Base-by-base conservation (phyloP, 2,329 filamentous ascomycete species). In the Botryotinia convoluta region DNA sequence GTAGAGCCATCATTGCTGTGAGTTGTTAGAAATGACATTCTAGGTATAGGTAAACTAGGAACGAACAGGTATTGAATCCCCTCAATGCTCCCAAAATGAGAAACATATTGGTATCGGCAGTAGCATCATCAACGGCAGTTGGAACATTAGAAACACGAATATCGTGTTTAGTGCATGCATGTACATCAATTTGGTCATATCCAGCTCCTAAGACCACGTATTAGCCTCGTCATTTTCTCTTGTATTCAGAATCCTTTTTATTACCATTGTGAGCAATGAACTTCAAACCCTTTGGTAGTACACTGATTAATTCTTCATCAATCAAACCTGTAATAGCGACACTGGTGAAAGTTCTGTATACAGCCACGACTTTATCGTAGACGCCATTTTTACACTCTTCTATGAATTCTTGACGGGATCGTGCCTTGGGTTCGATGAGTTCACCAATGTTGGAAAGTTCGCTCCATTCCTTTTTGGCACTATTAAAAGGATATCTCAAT, bases 131-230 rank as follows among this genome's bases (percentile, higher is more conserved):
- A 61, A 94, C 92, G 42, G 92, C 91, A 0, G 88, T 90, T n/a
- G 93, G 94, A 1, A 92, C 91, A 82, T 97, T 96, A 76, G 92
- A 94, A 48, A 97, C 92, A 60, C 85, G 86, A 76, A 97, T 87
- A 37, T 85, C 84, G 71, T 89, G 89, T 1, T 85, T 84, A 16
- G 89, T 91, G 84, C 93, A 95, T 57, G 92, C 91, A 64, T 87
- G 81, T 14, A 95, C 85, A 81, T 95, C 91, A 75, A 97, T 86
- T 81, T 94, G 91, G 82, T 97, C 94, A 83, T 97, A 97, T 54
- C 94, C 94, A 72, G 94, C 93, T 75, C 93, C 91, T 92, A 74
- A 60, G 32, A 45, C 22, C 35, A 57, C 10, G 35, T 42, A 54
- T 64, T 54, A 72, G 45, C 44, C 44, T 35, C 29, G 4, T 10